Evolutionary conservation across 163 green algal species (phyloP), one percentile per base, ranked within the genome.

Genomic region (Scenedesmus sp.): DNA sequence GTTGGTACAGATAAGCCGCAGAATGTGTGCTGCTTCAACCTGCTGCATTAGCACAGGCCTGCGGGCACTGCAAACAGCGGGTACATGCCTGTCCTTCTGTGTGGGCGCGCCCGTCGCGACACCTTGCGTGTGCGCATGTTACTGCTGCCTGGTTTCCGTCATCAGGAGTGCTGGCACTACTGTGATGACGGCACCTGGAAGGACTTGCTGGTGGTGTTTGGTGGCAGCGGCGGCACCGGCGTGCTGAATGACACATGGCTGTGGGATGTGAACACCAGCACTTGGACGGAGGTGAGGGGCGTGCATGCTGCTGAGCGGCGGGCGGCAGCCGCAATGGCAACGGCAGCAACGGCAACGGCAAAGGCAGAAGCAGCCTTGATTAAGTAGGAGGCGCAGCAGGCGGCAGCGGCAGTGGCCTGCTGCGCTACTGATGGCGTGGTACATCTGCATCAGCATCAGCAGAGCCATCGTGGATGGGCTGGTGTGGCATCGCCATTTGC

Each of bases 101-200:
- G n/a, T n/a, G n/a, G n/a, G n/a, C n/a, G n/a, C n/a, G n/a, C n/a
- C n/a, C n/a, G n/a, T n/a, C n/a, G n/a, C n/a, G n/a, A n/a, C n/a
- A n/a, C n/a, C n/a, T n/a, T n/a, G n/a, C n/a, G n/a, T n/a, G n/a
- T 24, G 24, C 78, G 40, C 22, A 24, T 42, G 22, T 0, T 61
- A 10, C 79, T 43, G 43, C 22, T 68, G 22, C 43, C 0, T 59
- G 43, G 6, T 0, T 18, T 85, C 33, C 24, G 15, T 37, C 56
- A 33, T 35, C 59, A 89, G 83, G 85, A 80, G 68, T 85, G 51
- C 51, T 90, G 86, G 86, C 86, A 90, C 51, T 90, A 90, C 51
- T 90, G 86, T 53, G 86, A 90, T 78, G 86, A 90, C 51, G 86
- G 72, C 10, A 76, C 30, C 15, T 90, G 86, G 86, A 90, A 90